phyloP scores from a whole-genome alignment of 2,329 filamentous ascomycete species.

The Aspergillus neotritici region DNA sequence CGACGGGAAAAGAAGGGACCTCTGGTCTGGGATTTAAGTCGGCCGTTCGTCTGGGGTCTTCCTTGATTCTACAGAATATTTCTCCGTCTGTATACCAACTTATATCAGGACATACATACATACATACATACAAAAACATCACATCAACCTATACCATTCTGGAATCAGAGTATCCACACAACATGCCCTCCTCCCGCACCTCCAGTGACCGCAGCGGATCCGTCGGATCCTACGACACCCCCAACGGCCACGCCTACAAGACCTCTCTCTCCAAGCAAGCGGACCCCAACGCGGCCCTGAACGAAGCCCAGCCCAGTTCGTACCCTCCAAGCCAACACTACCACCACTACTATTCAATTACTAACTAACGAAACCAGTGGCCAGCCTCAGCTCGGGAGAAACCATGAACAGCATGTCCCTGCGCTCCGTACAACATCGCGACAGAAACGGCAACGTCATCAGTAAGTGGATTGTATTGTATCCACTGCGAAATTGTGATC shows the following conservation, averaged over 20 bases:
- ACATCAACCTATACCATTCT: neutral
- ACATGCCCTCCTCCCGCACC: slow-evolving; percentile 17
- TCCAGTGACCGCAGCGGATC: slow-evolving; percentile 22
- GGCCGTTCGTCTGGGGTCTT: neutral
- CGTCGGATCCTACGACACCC: slow-evolving; percentile 18
- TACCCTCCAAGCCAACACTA: slow-evolving; percentile 19
- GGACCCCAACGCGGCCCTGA: slow-evolving; percentile 77
- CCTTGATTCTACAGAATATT: neutral
- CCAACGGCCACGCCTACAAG: slow-evolving; percentile 12
- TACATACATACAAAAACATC: neutral
- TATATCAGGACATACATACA: no score
- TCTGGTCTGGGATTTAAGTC: neutral
- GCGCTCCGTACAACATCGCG: slow-evolving; percentile 68
- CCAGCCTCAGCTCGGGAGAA: slow-evolving; percentile 11
- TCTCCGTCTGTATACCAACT: no score
- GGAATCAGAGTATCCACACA: neutral
- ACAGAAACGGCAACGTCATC: slow-evolving; percentile 70
- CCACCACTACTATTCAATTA: neutral
- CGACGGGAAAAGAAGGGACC: neutral
- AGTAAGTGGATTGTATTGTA: slow-evolving; percentile 45
- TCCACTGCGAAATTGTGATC: neutral
- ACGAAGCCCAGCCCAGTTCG: slow-evolving; percentile 78
- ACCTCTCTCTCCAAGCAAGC: slow-evolving; percentile 63
- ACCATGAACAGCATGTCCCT: slow-evolving; percentile 54
- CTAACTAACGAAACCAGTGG: slow-evolving; percentile 18